Base-by-base conservation (phyloP, 257 asterid genomes). In the Nicotiana obtusifolia region DNA sequence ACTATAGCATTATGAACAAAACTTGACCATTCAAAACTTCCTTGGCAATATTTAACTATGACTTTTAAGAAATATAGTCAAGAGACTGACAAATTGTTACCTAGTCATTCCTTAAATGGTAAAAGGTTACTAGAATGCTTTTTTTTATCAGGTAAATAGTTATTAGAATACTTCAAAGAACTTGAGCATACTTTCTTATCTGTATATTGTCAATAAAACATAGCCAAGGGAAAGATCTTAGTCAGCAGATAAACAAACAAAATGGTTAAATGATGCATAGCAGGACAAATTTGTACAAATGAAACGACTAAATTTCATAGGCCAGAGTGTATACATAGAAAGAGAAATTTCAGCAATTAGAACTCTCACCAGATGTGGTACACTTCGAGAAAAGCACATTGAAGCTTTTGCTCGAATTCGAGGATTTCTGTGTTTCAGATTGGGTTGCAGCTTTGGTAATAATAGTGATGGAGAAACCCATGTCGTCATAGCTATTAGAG, bases 401-500 rank as follows among this genome's bases (percentile, higher is more conserved):
- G 98, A 91, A 20, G 98, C 95, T 88, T 93, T 95, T 26, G 97
- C 98, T 81, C 98, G 97, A 84, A 93, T 92, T 77, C 98, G 91
- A 64, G 98, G 98, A 89, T 93, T 95, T 88, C 88, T 95, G 84
- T 93, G 82, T 87, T 93, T 95, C 64, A 92, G 86, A 87, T 88
- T 85, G 68, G 94, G 92, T 84, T 91, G 95, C 88, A 95, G 77
- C 87, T 92, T 93, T 47, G 98, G 98, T 80, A 95, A 85, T 87
- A 93, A 85, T n/a, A 88, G 84, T 81, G 84, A 89, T 30, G 98
- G 97, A 61, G 97, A 90, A 86, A 95, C 87, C 88, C 90, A 95
- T 65, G 86, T 92, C 17, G 98, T 93, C 92, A 95, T 81, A 86
- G 93, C 86, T 61, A 88, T 80, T 68, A 95, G 83, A 85, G 97